Evolutionary conservation across 129 eudicot genomes (phyloP).

Genomic region (Artemisia annua): DNA sequence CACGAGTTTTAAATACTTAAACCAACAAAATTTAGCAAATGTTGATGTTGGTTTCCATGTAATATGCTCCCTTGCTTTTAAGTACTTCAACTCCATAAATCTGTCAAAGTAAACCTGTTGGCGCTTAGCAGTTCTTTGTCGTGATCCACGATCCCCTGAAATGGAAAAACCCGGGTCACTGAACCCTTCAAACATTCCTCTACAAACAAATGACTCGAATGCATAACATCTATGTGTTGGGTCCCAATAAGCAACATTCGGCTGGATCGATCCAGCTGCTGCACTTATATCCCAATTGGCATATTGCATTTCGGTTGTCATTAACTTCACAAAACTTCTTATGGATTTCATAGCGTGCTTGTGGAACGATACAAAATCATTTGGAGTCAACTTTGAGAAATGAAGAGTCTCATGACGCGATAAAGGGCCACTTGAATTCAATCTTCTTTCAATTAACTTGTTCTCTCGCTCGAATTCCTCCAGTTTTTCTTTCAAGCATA

Average conservation of each 20-base stretch:
- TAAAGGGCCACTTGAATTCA: constrained; percentile 66
- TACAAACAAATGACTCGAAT: constrained; percentile 77
- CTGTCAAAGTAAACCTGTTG: constrained; percentile 51
- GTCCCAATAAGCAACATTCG: constrained; percentile 53
- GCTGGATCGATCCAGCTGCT: constrained; percentile 63
- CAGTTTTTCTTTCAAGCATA: constrained; percentile 58
- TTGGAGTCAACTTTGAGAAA: constrained; percentile 52
- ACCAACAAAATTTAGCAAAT: constrained; percentile 63
- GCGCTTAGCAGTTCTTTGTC: constrained; percentile 11
- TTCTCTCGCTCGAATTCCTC: constrained; percentile 57
- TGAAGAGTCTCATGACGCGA: constrained; percentile 45
- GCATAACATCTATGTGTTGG: constrained; percentile 54
- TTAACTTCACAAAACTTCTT: constrained; percentile 50
- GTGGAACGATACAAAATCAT: constrained; percentile 50
- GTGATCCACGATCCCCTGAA: constrained; percentile 24
- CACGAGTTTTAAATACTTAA: constrained; percentile 64
- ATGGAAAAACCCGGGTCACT: constrained; percentile 47
- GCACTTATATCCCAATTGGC: constrained; percentile 79
- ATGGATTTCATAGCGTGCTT: constrained; percentile 60
- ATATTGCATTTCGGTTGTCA: constrained; percentile 69
- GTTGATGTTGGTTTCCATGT: constrained; percentile 68
- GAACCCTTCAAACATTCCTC: constrained; percentile 69
- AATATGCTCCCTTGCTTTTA: constrained; percentile 59
- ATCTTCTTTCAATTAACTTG: constrained; percentile 60
- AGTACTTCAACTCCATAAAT: constrained; percentile 56